Conservation (phyloP, 495 filamentous ascomycete species). For the Penicillium nucicola region DNA sequence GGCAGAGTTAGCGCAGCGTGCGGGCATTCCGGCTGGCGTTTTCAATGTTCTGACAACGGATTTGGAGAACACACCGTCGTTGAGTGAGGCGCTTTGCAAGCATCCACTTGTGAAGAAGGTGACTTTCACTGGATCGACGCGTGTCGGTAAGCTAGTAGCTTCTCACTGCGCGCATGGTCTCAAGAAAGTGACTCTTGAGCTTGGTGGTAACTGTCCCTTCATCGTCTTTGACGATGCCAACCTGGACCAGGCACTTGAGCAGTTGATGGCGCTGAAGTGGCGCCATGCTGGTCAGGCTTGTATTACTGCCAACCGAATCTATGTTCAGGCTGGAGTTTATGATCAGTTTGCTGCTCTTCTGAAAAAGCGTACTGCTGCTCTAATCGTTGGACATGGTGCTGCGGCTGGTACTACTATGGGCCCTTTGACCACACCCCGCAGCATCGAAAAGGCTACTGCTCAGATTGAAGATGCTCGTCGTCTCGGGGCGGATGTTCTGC, state of each 20-base stretch:
- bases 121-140: conserved; percentile 68
- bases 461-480: conserved; percentile 63
- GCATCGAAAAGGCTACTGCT: conserved; percentile 58
- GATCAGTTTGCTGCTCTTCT: conserved; percentile 52
- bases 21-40: conserved; percentile 55
- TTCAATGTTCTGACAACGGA: conserved; percentile 56
- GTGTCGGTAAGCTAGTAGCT: conserved; percentile 62
- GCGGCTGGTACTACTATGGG: conserved; percentile 61
- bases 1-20: conserved; percentile 50
- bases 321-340: conserved; percentile 59
- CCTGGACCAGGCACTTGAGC: conserved; percentile 57
- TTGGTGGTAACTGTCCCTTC: conserved; percentile 75
- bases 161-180: conserved; percentile 57
- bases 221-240: conserved; percentile 74
- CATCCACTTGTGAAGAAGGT: conserved; percentile 67
- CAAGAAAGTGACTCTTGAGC: conserved; percentile 70
- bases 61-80: conserved; percentile 58
- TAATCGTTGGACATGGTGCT: conserved; percentile 66
- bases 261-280: conserved; percentile 63
- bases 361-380: conserved; percentile 48
- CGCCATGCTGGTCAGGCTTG: conserved; percentile 70
- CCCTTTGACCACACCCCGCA: conserved; percentile 60
- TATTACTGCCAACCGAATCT: conserved; percentile 70
- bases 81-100: conserved; percentile 64
- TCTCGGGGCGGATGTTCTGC: conserved; percentile 55